Evolutionary conservation across 768 basidiomycete species (phyloP).

Genomic region (Lentinula sp.): DNA sequence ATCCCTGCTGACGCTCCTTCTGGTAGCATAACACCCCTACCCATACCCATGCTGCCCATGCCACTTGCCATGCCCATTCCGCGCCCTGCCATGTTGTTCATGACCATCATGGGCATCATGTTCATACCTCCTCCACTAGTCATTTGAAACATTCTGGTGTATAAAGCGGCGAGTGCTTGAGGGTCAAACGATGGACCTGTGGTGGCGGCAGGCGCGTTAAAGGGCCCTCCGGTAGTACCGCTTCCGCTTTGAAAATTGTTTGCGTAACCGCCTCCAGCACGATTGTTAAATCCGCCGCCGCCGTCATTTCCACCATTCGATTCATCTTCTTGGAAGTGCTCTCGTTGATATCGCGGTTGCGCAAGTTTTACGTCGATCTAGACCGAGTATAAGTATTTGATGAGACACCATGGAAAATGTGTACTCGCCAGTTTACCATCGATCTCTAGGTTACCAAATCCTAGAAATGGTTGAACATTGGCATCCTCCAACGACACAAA

Average conservation of each 20-base stretch:
- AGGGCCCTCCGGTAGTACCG: slow-evolving; percentile 18
- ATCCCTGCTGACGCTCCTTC: not conserved
- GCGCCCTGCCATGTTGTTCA: slow-evolving; percentile 71
- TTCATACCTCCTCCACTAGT: slow-evolving; percentile 49
- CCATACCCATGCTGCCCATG: not conserved
- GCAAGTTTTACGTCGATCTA: slow-evolving; percentile 98
- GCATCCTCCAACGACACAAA: slow-evolving; percentile 95
- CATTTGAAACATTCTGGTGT: slow-evolving; percentile 93
- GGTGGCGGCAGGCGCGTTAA: slow-evolving; percentile 18
- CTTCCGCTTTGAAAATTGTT: slow-evolving; percentile 29
- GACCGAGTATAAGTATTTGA: not conserved
- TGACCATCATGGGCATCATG: slow-evolving; percentile 24
- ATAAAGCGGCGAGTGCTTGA: slow-evolving; percentile 85
- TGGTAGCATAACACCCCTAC: slow-evolving; percentile 1
- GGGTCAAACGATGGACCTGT: slow-evolving; percentile 72
- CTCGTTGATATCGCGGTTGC: slow-evolving; percentile 81
- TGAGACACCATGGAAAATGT: slow-evolving; percentile 26
- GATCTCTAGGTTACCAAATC: slow-evolving; percentile 83
- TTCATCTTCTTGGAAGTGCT: slow-evolving; percentile 54
- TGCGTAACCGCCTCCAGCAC: slow-evolving; percentile 23
- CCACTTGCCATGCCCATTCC: slow-evolving; percentile 24
- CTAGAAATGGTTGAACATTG: slow-evolving; percentile 82
- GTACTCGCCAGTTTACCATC: slow-evolving; percentile 86
- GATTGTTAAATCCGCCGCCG: slow-evolving; percentile 8
- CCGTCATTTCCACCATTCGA: slow-evolving; percentile 33